Base-by-base conservation (phyloP, 2,329 filamentous ascomycete species). In the Dactylonectria estremocensis region DNA sequence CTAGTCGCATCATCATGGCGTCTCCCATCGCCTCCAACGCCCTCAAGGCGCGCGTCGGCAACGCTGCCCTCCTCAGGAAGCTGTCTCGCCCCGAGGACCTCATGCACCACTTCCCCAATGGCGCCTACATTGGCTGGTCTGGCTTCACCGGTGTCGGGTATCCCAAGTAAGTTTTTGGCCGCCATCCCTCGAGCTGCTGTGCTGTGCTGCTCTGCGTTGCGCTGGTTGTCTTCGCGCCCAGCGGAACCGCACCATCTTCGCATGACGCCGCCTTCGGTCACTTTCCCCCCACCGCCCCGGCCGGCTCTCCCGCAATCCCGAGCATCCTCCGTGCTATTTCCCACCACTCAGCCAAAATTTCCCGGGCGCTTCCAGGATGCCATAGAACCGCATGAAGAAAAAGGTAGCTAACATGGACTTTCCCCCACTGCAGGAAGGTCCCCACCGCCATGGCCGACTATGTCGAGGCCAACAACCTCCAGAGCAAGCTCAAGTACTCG, bases 61-160 rank as follows among this genome's bases (percentile, higher is more conserved):
- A 93, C 72, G 91, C 94, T 22, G 92, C 92, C 48, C 91, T 95
- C 81, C 87, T 97, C 64, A 91, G 90, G 76, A 97, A 95, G 87
- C 85, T 97, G 66, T 90, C 91, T 75, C 90, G 90, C 75, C 90
- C 94, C 43, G 90, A 96, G 80, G 94, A 97, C 79, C 82, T 97
- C 71, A 87, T 97, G 67, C 87, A 92, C 70, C 87, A 93, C 74
- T 97, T 97, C 77, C 94, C 94, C 71, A 89, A 96, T 85, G 91
- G 91, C 78, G 83, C 93, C n/a, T 96, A 96, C 81, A 89, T 97
- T 76, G 95, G 94, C 77, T 97, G 94, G 94, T 94, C 91, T 71
- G 94, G 94, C 40, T 97, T 97, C 82, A 97, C 94, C 13, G 94
- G 94, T 75, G 94, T 97, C 61, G 93, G 93, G 67, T 96, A 96